A percentile compares a stretch with the other conserved stretches of the same genome.
Evolutionary conservation across 2,329 filamentous ascomycete species (phyloP).

Genomic region (Fusarium robinianum): DNA sequence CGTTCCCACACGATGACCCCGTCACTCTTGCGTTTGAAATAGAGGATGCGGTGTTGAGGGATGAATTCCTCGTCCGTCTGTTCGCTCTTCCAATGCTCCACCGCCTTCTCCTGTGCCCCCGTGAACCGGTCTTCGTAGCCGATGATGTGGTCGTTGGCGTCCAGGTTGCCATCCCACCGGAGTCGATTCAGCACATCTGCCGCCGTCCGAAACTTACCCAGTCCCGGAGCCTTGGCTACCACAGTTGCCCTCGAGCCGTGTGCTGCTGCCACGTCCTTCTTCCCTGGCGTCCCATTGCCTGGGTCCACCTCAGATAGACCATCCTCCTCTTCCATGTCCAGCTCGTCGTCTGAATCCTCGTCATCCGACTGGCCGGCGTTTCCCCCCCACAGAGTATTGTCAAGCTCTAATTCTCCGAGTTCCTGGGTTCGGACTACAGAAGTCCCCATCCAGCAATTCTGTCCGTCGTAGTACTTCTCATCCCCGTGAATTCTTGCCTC

Average conservation of each 20-base stretch:
- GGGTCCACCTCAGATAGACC: no score
- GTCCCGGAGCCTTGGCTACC: constrained; percentile 36
- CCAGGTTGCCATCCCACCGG: constrained; percentile 61
- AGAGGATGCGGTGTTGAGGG: constrained; percentile 65
- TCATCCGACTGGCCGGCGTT: constrained; percentile 40
- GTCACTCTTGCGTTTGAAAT: constrained; percentile 61
- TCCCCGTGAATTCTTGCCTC: constrained; percentile 53
- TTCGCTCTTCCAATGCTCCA: constrained; percentile 63
- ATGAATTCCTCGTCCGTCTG: constrained; percentile 70
- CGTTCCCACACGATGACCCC: constrained; percentile 61
- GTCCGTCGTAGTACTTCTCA: constrained; percentile 53
- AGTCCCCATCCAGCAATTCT: constrained; percentile 54
- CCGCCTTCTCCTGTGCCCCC: constrained; percentile 56
- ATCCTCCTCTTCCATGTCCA: constrained; percentile 42
- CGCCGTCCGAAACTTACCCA: constrained; percentile 59
- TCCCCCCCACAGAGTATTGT: constrained; percentile 55
- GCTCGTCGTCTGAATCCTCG: constrained; percentile 49
- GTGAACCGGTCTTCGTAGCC: constrained; percentile 66
- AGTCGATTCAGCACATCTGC: constrained; percentile 63
- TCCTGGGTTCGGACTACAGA: constrained; percentile 45
- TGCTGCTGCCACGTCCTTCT: constrained; percentile 8
- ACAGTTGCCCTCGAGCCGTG: constrained; percentile 19
- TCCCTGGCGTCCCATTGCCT: constrained; percentile 9
- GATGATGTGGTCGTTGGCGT: constrained; percentile 58
- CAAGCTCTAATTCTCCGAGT: constrained; percentile 49